A percentile compares a stretch with the other conserved stretches of the same genome.
Evolutionary conservation across 208 protist genomes (phyloP).

Genomic region (Trichomonas tenax): DNA sequence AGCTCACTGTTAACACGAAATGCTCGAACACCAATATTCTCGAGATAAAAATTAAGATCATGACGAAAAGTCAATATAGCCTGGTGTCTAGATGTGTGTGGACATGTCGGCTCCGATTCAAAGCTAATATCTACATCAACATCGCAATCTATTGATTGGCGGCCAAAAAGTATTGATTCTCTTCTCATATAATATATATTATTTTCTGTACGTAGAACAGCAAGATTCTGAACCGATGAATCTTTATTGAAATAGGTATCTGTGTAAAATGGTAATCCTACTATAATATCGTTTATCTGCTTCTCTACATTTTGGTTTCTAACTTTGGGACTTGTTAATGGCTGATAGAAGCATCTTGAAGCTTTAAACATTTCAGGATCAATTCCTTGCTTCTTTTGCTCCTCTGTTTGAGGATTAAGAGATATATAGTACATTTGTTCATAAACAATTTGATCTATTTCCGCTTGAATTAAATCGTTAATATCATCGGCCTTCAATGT

Average conservation of each 20-base stretch:
- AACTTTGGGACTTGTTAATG: background rate
- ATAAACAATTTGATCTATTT: background rate
- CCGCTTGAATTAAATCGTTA: background rate
- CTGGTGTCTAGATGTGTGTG: background rate
- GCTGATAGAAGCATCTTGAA: background rate
- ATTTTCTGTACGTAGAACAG: background rate
- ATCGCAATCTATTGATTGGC: background rate
- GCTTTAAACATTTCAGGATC: background rate
- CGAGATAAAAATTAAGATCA: background rate
- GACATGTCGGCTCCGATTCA: background rate
- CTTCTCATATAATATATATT: background rate
- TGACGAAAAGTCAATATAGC: background rate
- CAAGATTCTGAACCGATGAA: background rate
- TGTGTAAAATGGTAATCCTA: background rate
- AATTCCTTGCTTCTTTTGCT: background rate
- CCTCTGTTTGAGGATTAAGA: background rate
- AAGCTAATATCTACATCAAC: slow-evolving; percentile 4
- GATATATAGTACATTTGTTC: background rate
- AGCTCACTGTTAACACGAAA: background rate
- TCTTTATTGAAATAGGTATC: background rate
- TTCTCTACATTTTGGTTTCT: background rate
- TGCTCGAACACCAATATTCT: background rate
- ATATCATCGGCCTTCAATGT: background rate
- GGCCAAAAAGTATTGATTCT: background rate
- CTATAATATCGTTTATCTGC: background rate